These are phyloP conservation scores for Plasmodium falciparum DNA, from an alignment of 169 alveolate species.

Conservation along the genomic window DNA sequence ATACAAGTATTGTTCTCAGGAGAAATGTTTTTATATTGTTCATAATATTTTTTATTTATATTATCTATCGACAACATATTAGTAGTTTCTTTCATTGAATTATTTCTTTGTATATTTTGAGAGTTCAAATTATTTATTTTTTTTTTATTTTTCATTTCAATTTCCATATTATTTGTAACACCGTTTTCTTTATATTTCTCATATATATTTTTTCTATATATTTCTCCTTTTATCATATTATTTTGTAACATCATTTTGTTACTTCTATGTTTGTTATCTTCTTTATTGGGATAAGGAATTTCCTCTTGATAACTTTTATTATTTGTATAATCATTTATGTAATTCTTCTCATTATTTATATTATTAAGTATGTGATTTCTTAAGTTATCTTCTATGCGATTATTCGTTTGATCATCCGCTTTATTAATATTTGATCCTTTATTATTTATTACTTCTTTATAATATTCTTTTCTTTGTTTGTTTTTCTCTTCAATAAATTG, in stretches of 20 bases:
- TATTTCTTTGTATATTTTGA: background rate
- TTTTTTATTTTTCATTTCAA: background rate
- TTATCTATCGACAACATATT: background rate
- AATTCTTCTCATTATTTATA: no score
- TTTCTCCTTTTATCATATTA: background rate
- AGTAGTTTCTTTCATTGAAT: background rate
- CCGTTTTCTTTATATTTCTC: background rate
- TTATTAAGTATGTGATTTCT: no score
- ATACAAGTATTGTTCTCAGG: no score
- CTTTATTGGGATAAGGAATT: background rate
- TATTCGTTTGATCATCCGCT: no score
- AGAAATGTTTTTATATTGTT: no score
- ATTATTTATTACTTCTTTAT: no score
- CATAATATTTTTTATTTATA: background rate
- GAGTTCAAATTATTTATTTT: background rate
- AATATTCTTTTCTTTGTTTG: no score
- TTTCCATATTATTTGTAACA: background rate
- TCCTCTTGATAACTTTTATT: background rate
- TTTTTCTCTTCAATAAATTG: no score
- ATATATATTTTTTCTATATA: background rate
- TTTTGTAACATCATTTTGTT: background rate
- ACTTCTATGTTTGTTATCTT: background rate
- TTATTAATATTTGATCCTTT: no score
- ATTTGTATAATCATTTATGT: conserved; percentile 5
- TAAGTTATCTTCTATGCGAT: no score